phyloP scores from a whole-genome alignment of 2,329 filamentous ascomycete species.

The Bertia moriformis region DNA sequence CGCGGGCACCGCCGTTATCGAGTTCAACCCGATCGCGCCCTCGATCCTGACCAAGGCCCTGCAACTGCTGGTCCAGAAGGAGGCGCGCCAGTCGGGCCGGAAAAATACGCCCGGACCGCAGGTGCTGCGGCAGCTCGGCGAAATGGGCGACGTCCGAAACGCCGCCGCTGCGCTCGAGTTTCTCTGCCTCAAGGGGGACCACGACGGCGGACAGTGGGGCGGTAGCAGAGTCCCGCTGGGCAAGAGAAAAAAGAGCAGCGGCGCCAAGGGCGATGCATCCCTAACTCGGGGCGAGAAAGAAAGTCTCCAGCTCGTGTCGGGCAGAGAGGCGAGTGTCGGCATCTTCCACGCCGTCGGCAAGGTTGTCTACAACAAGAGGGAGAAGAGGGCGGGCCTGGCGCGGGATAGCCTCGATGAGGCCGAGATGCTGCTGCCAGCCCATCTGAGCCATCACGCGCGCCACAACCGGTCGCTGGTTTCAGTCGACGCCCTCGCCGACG shows the following conservation, averaged over 20 bases:
- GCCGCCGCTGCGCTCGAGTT: slow-evolving; percentile 86
- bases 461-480: slow-evolving; percentile 50
- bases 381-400: too few relatives aligned
- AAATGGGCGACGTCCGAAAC: slow-evolving; percentile 81
- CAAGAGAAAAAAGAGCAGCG: slow-evolving; percentile 42
- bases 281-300: slow-evolving; percentile 68
- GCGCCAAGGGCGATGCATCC: slow-evolving; percentile 34
- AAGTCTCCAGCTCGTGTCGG: slow-evolving; percentile 66
- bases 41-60: slow-evolving; percentile 76
- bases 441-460: slow-evolving; percentile 39
- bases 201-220: slow-evolving; percentile 61
- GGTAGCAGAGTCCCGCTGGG: slow-evolving; percentile 58
- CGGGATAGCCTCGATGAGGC: slow-evolving; percentile 22
- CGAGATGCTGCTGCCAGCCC: slow-evolving; percentile 17
- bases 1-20: slow-evolving; percentile 63
- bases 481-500: slow-evolving; percentile 68
- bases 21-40: slow-evolving; percentile 84
- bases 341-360: slow-evolving; percentile 95
- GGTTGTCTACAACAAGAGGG: slow-evolving; percentile 88
- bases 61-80: slow-evolving; percentile 69
- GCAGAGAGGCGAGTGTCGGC: slow-evolving; percentile 79
- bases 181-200: slow-evolving; percentile 68
- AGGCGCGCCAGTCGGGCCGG: slow-evolving; percentile 65
- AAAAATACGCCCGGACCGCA: slow-evolving; percentile 62
- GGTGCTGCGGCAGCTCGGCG: slow-evolving; percentile 66